Evolutionary conservation across 805 yeast species (phyloP).

Genomic region (Yarrowia keelungensis): DNA sequence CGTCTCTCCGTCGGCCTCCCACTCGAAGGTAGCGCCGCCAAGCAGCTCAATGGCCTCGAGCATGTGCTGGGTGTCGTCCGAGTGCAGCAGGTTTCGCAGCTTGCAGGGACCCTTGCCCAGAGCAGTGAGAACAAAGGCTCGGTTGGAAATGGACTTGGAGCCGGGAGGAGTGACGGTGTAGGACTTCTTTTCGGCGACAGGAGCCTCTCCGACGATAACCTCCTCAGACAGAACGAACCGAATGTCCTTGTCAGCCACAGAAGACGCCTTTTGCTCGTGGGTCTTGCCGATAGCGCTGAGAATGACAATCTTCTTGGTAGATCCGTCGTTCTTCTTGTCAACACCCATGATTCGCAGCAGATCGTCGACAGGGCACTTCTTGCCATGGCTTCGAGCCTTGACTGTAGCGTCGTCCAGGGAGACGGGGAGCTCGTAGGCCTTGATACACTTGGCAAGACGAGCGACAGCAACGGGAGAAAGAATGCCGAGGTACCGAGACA

Average conservation of each 20-base stretch:
- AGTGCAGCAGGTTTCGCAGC: conserved; percentile 85
- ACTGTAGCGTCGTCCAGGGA: conserved; percentile 75
- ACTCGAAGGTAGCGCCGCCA: conserved; percentile 78
- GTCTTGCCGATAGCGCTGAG: conserved; percentile 87
- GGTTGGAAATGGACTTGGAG: conserved; percentile 93
- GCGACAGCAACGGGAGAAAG: conserved; percentile 94
- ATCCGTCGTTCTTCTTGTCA: conserved; percentile 95
- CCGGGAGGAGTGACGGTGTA: conserved; percentile 84
- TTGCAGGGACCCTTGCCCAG: conserved; percentile 84
- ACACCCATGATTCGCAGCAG: conserved; percentile 87
- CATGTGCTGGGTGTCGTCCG: conserved; percentile 97
- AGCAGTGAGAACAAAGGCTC: conserved; percentile 93
- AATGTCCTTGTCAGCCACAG: conserved; percentile 79
- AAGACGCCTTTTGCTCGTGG: conserved; percentile 85
- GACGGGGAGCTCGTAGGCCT: conserved; percentile 86
- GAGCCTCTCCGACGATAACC: conserved; percentile 64
- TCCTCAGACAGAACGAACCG: conserved; percentile 85
- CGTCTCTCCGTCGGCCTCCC: conserved; percentile 90
- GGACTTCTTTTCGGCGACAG: conserved; percentile 48
- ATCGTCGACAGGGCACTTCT: conserved; percentile 75
- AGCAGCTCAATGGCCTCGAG: conserved; percentile 79
- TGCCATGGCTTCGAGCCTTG: conserved; percentile 69
- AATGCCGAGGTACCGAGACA: conserved; percentile 88
- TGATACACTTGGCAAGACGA: conserved; percentile 79
- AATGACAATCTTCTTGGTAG: conserved; percentile 84